These are phyloP conservation scores for Rhodotorula glutinis DNA, from an alignment of 1,284 basidiomycete genomes.

Conservation along the genomic window DNA sequence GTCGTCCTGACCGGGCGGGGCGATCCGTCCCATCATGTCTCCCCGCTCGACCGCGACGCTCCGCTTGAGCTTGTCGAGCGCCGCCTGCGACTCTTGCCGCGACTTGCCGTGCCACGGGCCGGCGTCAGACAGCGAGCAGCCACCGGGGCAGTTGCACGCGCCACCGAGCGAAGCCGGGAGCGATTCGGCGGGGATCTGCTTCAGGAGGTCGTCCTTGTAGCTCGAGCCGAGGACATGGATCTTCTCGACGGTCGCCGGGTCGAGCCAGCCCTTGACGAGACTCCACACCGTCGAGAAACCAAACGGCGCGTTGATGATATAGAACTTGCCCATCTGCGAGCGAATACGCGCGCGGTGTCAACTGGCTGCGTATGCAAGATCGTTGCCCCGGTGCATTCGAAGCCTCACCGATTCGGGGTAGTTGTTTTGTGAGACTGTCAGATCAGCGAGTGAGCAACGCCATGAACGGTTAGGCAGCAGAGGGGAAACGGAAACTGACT, in stretches of 20 bases:
- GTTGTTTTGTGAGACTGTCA: conserved; percentile 43
- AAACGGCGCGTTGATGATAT: conserved; percentile 64
- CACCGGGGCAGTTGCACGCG: conserved; percentile 68
- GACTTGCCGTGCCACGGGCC: conserved; percentile 78
- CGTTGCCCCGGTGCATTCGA: background rate
- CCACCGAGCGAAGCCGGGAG: conserved; percentile 85
- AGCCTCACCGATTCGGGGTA: conserved; percentile 43
- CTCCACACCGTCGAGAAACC: conserved; percentile 86
- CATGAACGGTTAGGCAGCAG: no score
- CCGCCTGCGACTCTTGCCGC: conserved; percentile 15
- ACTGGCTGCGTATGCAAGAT: no score
- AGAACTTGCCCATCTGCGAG: conserved; percentile 50
- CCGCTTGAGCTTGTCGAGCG: conserved; percentile 24
- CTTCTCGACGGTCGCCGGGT: conserved; percentile 90
- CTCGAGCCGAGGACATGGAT: conserved; percentile 72
- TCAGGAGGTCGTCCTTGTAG: conserved; percentile 64
- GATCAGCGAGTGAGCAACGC: background rate
- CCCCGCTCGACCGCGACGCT: conserved; percentile 28
- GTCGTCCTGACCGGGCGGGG: conserved; percentile 16
- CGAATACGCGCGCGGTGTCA: no score
- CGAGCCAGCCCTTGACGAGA: conserved; percentile 89
- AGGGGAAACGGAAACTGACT: conserved; percentile 56
- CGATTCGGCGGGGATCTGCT: conserved; percentile 78
- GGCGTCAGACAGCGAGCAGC: conserved; percentile 83
- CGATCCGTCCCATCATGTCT: conserved; percentile 18